Base-by-base conservation (phyloP, 495 filamentous ascomycete genomes). In the Lasiosphaeria miniovina region DNA sequence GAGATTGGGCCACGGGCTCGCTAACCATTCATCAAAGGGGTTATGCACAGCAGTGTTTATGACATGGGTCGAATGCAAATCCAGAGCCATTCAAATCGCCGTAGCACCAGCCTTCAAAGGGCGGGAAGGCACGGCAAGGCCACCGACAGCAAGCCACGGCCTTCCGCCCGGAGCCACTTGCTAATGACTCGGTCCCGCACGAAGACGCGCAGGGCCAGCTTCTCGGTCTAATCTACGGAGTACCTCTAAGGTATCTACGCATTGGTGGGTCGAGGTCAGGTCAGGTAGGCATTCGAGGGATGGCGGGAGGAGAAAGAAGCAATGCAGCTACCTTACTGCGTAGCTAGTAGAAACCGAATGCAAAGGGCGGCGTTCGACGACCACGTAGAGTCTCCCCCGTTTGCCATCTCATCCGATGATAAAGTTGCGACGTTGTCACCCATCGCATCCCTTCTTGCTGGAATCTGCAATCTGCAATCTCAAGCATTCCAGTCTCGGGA, bases 11-110 rank as follows among this genome's bases (percentile, higher is more conserved):
- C 49, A 31, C 57, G 33, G 46, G 38, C 56, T 60, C 43, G 51
- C 35, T 58, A 63, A 36, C 69, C 65, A 67, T 69, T 69, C 68
- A 72, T 71, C 69, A 62, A 61, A 50, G 63, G 68, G 58, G 57
- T 62, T 56, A 68, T 70, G 67, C 68, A 61, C 52, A 45, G 51
- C 51, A 24, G n/a, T 36, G 40, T 32, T 36, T 17, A 9, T 49
- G 38, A 45, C 51, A 58, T 46, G 55, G 48, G 55, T 32, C n/a
- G 35, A 62, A 67, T 67, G 64, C 59, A 61, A 64, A 64, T 61
- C 65, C 48, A 45, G 48, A 55, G 52, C 65, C 67, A 66, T 43
- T 60, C 65, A 68, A 64, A 59, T 62, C 57, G 41, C 24, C 36
- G 55, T 64, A 62, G 33, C 59, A 61, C 64, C 43, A 60, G 57